A percentile compares a stretch with the other conserved stretches of the same genome.
phyloP scores from a whole-genome alignment of 1,284 basidiomycete genomes.

The Schizopora paradoxa region DNA sequence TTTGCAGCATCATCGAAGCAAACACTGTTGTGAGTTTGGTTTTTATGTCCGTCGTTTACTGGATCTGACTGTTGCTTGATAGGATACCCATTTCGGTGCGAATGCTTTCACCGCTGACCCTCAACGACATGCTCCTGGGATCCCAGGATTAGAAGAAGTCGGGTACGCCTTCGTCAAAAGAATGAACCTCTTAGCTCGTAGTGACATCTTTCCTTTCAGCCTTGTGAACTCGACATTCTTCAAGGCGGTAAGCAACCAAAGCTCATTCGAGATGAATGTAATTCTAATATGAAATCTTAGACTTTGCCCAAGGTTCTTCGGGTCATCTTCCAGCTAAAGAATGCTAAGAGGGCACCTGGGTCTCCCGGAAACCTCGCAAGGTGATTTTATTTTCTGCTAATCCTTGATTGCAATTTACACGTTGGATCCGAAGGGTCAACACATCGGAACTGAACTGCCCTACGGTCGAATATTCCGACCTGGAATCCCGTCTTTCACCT shows the following conservation, averaged over 20 bases:
- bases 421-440: constrained; percentile 18
- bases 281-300: constrained; percentile 17
- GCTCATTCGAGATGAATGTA: constrained; percentile 5
- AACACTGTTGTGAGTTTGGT: constrained; percentile 36
- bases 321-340: constrained; percentile 43
- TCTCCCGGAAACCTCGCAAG: constrained; percentile 40
- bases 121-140: neutral
- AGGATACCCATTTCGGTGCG: constrained; percentile 27
- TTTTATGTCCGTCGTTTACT: constrained; percentile 15
- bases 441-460: constrained; percentile 21
- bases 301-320: constrained; percentile 40
- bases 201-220: constrained; percentile 24
- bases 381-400: constrained; percentile 15
- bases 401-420: neutral
- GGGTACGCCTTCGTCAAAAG: constrained; percentile 29
- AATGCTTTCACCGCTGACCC: constrained; percentile 4
- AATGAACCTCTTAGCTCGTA: neutral
- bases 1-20: constrained; percentile 38
- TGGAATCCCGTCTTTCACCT: constrained; percentile 23
- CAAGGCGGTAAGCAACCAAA: constrained; percentile 31
- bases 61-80: constrained; percentile 23
- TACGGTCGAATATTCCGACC: constrained; percentile 23
- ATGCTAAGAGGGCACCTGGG: constrained; percentile 40
- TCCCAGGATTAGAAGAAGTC: constrained; percentile 30
- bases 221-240: constrained; percentile 40